phyloP scores from a whole-genome alignment of 1,284 basidiomycete species.

The Entoloma clypeatum region DNA sequence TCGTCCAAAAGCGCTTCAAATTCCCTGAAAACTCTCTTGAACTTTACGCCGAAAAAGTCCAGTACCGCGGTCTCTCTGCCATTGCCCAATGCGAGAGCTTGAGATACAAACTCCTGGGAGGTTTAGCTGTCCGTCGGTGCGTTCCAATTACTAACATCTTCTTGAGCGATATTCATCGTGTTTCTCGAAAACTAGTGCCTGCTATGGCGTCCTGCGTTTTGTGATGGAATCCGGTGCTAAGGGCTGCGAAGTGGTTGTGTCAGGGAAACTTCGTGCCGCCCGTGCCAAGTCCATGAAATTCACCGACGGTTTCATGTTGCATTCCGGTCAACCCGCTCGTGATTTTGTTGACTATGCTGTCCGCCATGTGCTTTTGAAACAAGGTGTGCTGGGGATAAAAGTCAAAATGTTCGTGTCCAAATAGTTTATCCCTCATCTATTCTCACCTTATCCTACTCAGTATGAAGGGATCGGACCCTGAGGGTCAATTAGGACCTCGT shows the following conservation, averaged over 20 bases:
- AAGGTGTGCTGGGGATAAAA: constrained; percentile 99
- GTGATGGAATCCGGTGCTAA: constrained; percentile 99
- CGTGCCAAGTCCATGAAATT: constrained; percentile 99
- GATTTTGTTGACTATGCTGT: constrained; percentile 99
- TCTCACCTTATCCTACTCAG: constrained; percentile 36
- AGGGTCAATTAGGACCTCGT: constrained; percentile 83
- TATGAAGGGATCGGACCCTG: constrained; percentile 97
- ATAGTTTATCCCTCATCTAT: background rate
- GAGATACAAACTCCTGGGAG: constrained; percentile 98
- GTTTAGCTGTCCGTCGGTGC: constrained; percentile 97
- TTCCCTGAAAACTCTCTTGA: constrained; percentile 99
- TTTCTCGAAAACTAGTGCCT: constrained; percentile 60
- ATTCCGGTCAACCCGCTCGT: constrained; percentile 97
- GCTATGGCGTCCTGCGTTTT: constrained; percentile 99
- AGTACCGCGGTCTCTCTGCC: constrained; percentile 97
- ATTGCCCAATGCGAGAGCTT: constrained; percentile 99
- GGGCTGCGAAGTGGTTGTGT: constrained; percentile 99
- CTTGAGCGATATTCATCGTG: constrained; percentile 3
- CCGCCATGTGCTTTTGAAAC: constrained; percentile 96
- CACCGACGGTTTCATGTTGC: constrained; percentile 99
- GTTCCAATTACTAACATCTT: constrained; percentile 4
- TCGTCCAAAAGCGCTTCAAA: constrained; percentile 99
- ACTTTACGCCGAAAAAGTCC: constrained; percentile 99
- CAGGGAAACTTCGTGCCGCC: constrained; percentile 98
- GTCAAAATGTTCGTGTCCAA: constrained; percentile 86